Evolutionary conservation across 2,329 filamentous ascomycete genomes (phyloP).

Genomic region (Dactylellina cionopaga): DNA sequence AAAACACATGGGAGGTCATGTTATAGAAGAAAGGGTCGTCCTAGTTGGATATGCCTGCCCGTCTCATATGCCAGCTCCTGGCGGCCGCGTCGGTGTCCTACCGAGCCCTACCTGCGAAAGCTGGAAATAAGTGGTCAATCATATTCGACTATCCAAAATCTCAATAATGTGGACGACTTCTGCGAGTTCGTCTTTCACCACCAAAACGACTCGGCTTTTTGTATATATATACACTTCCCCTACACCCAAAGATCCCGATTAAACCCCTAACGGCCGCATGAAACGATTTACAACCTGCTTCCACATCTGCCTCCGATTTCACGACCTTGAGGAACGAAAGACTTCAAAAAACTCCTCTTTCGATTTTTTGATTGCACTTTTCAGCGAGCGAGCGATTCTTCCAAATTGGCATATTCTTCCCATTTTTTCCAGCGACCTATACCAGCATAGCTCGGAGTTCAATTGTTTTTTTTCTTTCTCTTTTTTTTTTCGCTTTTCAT

Average conservation of each 20-base stretch:
- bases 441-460: slow-evolving; percentile 50
- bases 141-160: slow-evolving; percentile 4
- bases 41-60: slow-evolving; percentile 83
- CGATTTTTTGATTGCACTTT: slow-evolving; percentile 44
- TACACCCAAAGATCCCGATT: neutral
- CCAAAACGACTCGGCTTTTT: slow-evolving; percentile 19
- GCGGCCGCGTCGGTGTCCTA: slow-evolving; percentile 41
- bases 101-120: slow-evolving; percentile 45
- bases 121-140: slow-evolving; percentile 34
- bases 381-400: slow-evolving; percentile 48
- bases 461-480: slow-evolving; percentile 32
- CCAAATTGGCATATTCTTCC: slow-evolving; percentile 23
- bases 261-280: slow-evolving; percentile 41
- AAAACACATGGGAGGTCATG: slow-evolving; percentile 78
- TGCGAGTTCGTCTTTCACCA: neutral
- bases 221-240: slow-evolving; percentile 38
- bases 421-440: slow-evolving; percentile 34
- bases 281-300: slow-evolving; percentile 22
- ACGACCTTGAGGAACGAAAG: slow-evolving; percentile 46
- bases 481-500: slow-evolving; percentile 7
- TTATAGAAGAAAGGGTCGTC: slow-evolving; percentile 77
- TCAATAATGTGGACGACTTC: too few species aligned
- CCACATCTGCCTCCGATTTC: slow-evolving; percentile 21
- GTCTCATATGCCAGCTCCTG: slow-evolving; percentile 62
- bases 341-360: slow-evolving; percentile 41